Evolutionary conservation across 345 rosid species (phyloP), one percentile per base, ranked within the genome.

Genomic region (Salix exigua): DNA sequence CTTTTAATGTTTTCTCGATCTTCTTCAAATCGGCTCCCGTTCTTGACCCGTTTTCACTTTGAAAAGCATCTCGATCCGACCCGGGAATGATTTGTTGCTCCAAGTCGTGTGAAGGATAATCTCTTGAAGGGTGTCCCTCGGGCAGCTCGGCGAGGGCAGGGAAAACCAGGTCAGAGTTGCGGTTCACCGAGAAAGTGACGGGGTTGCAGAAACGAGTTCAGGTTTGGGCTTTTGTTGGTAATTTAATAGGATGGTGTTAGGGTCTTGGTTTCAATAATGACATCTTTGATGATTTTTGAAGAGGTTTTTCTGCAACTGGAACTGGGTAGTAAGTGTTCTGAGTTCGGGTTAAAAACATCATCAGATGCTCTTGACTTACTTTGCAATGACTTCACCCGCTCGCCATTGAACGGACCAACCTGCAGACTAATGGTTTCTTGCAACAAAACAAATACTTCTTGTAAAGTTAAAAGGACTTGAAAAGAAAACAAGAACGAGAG

Each of bases 341-440:
- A 86, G 40, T 30, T 76, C 6, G 96, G 91, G 66, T 75, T 87
- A 80, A 84, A 82, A 76, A 93, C 98, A 83, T 96, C 99, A 5
- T 96, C 98, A 67, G 83, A 89, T 33, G 99, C 98, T 78, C 92
- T 88, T 1, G 99, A 93, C 78, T 89, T 93, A 87, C 99, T 92
- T 66, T 93, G 98, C 71, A 92, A 72, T 6, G 98, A 93, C 77
- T 93, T 96, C 64, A 96, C 69, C 90, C 86, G 70, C 85, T 80
- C 35, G 97, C 93, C 98, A 92, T 93, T 46, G 40, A 78, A 51
- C 75, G 68, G 76, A 78, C 69, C 74, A 38, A 6, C 68, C 42
- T 21, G 31, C 4, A 30, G 18, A 16, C 21, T 14, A 35, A 72
- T 58, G 46, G 25, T 42, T 19, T 53, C 79, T 68, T 37, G 40